phyloP scores from a whole-genome alignment of 352 stramenopile species.

The Aphanomyces stellatus region DNA sequence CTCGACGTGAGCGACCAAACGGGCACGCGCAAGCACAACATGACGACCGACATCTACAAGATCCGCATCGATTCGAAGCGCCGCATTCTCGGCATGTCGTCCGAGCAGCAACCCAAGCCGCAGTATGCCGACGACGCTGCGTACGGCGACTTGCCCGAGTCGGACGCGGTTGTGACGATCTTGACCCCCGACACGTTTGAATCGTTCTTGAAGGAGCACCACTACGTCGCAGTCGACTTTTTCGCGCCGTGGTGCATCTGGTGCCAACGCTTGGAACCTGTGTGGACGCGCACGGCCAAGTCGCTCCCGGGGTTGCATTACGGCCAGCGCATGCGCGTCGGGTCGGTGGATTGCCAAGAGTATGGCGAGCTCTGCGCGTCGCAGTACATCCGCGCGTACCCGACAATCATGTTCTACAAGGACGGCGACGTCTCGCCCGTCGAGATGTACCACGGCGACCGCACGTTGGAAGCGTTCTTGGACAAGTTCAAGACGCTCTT shows the following conservation, averaged over 20 bases:
- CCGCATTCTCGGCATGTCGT: slow-evolving; percentile 76
- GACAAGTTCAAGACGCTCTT: slow-evolving; percentile 88
- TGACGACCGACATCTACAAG: slow-evolving; percentile 98
- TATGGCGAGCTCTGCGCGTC: slow-evolving; percentile 90
- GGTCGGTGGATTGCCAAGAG: slow-evolving; percentile 91
- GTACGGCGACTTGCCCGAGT: slow-evolving; percentile 68
- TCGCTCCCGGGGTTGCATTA: slow-evolving; percentile 81
- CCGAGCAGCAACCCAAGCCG: slow-evolving; percentile 79
- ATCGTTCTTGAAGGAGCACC: slow-evolving; percentile 86
- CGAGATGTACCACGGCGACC: slow-evolving; percentile 94
- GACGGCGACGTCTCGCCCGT: slow-evolving; percentile 82
- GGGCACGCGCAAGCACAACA: slow-evolving; percentile 96
- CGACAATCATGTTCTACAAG: slow-evolving; percentile 95
- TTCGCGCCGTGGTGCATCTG: slow-evolving; percentile 96
- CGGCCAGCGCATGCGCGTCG: slow-evolving; percentile 68
- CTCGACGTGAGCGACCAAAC: slow-evolving; percentile 97
- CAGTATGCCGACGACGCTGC: slow-evolving; percentile 49
- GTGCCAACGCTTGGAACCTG: slow-evolving; percentile 94
- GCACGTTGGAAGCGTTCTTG: slow-evolving; percentile 85
- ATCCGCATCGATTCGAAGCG: slow-evolving; percentile 83
- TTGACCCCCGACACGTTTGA: slow-evolving; percentile 86
- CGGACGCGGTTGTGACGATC: slow-evolving; percentile 62
- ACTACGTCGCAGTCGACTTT: slow-evolving; percentile 96
- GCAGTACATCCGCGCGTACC: slow-evolving; percentile 95
- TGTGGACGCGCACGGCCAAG: slow-evolving; percentile 93